phyloP scores from a whole-genome alignment of 495 filamentous ascomycete species.

The Stereocaulon alpinum region DNA sequence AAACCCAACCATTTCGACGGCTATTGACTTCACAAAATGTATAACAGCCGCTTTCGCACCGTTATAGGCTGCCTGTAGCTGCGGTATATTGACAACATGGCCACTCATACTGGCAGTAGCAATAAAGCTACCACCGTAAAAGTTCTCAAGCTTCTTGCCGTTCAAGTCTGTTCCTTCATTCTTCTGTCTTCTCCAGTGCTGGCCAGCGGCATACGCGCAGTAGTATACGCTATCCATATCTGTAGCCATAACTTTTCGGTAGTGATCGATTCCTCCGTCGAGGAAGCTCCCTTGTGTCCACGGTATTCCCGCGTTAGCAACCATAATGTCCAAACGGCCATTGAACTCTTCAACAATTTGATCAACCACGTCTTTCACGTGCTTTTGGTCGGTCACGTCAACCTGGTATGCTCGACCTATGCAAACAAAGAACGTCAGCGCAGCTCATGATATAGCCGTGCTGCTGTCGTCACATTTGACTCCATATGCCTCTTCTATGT shows the following conservation, averaged over 20 bases:
- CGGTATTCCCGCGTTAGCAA: constrained; percentile 69
- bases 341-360: constrained; percentile 57
- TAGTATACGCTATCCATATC: constrained; percentile 79
- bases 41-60: constrained; percentile 77
- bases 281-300: constrained; percentile 62
- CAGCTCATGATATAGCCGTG: background rate
- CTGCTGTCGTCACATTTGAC: constrained; percentile 53
- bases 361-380: constrained; percentile 48
- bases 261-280: constrained; percentile 53
- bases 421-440: background rate
- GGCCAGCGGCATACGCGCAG: constrained; percentile 67
- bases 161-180: constrained; percentile 53
- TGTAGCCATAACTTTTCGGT: constrained; percentile 56
- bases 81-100: constrained; percentile 81
- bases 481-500: constrained; percentile 65
- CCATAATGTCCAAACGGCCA: constrained; percentile 65
- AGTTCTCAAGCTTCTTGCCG: constrained; percentile 57
- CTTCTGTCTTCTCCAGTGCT: constrained; percentile 57
- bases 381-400: constrained; percentile 48
- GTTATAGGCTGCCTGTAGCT: constrained; percentile 79
- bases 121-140: constrained; percentile 61
- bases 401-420: constrained; percentile 69
- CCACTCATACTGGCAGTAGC: constrained; percentile 74
- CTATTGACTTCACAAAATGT: constrained; percentile 71
- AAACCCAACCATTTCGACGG: constrained; percentile 80